Conservation (phyloP, 257 asterid genomes). For the Fraxinus quadrangulata region DNA sequence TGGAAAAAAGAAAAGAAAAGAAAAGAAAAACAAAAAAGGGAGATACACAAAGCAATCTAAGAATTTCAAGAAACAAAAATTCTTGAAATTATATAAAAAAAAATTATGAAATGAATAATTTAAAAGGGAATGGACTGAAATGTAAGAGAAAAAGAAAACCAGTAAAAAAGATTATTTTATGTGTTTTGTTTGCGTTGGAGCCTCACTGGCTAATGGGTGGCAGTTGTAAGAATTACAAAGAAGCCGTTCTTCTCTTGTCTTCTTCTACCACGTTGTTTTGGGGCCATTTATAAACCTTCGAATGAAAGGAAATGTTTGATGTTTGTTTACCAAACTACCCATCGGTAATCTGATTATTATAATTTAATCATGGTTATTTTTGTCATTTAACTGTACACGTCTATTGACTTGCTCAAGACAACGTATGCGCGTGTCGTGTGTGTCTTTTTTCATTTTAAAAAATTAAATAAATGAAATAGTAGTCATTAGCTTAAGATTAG, state of each 20-base stretch:
- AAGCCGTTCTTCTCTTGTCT: conserved; percentile 58
- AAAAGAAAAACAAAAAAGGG: too few species aligned
- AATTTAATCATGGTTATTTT: neutral
- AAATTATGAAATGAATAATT: neutral
- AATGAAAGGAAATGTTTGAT: conserved; percentile 12
- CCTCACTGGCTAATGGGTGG: conserved; percentile 40
- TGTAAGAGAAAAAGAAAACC: conserved; percentile 1
- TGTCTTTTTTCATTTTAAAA: neutral
- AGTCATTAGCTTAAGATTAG: neutral
- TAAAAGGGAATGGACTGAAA: neutral
- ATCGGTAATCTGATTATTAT: too few species aligned
- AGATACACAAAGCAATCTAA: neutral
- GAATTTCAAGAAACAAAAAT: conserved; percentile 3
- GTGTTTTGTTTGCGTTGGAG: conserved; percentile 26
- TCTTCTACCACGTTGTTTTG: conserved; percentile 36
- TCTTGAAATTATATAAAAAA: neutral
- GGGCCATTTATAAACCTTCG: neutral
- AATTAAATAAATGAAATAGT: too few species aligned
- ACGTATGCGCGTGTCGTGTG: conserved; percentile 25
- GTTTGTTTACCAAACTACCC: conserved; percentile 21
- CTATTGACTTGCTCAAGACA: conserved; percentile 45
- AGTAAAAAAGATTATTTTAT: neutral
- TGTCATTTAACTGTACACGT: conserved; percentile 41
- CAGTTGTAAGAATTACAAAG: conserved; percentile 51
- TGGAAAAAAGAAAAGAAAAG: too few species aligned